Evolutionary conservation across 306 rosid genomes (phyloP), one percentile per base, ranked within the genome.

Genomic region (Arachis stenosperma): DNA sequence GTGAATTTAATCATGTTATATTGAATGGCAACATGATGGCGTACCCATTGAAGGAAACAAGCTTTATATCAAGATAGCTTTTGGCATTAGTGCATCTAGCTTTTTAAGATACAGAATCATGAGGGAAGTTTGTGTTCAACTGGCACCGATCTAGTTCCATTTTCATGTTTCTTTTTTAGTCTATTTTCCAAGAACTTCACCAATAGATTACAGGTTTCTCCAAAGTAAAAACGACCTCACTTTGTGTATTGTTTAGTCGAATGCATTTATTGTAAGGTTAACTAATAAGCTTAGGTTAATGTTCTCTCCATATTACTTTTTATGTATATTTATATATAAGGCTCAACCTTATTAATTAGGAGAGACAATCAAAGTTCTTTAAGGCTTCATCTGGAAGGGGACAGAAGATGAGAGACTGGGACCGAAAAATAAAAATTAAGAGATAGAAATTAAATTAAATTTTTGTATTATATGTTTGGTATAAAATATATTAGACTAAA

Each of bases 1-100:
- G 47, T 73, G 75, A 78, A 79, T 67, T 58, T 78, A 81, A 81
- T 75, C 75, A 69, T 75, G 71, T 71, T 39, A 56, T 65, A 72
- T 59, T 70, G 73, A 75, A 59, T 64, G 83, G 65, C 72, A 59
- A 69, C 46, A 82, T 88, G 81, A 80, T 86, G 82, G 75, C 70
- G 85, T 73, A 71, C 70, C 78, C 69, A 54, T 50, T 51, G 39
- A 61, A 73, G 82, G 87, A 75, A 75, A 80, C 89, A 77, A 47
- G 40, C 55, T 52, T 80, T 61, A 61, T 73, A 55, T 78, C 65
- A 71, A 14, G 57, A 76, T 40, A 61, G 70, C 66, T 78, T 81
- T 67, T 72, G n/a, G 6, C 53, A 58, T 74, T 51, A 67, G 75
- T 72, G 81, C 64, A 17, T 30, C 53, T 65, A 51, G n/a, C 81